Evolutionary conservation across 1,284 basidiomycete genomes (phyloP).

Genomic region (Ustilago vetiveriae): DNA sequence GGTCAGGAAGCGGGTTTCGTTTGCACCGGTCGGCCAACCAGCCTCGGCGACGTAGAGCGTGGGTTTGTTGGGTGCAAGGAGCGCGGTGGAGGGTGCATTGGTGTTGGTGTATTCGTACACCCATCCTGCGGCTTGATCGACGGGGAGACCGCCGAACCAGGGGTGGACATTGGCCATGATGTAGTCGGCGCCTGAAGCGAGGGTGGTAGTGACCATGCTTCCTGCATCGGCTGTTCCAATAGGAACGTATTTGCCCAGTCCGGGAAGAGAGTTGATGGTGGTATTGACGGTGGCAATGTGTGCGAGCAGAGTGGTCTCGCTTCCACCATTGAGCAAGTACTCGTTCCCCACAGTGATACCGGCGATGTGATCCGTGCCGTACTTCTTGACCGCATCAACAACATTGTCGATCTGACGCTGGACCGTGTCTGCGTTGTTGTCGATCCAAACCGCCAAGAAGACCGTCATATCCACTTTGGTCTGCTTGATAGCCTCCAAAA

Average conservation of each 20-base stretch:
- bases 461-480: constrained; percentile 89
- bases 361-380: constrained; percentile 79
- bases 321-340: constrained; percentile 53
- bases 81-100: constrained; percentile 68
- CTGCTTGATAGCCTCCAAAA: constrained; percentile 81
- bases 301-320: constrained; percentile 70
- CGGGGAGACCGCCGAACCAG: constrained; percentile 75
- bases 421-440: constrained; percentile 77
- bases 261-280: constrained; percentile 70
- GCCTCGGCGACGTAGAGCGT: constrained; percentile 83
- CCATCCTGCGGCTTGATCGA: constrained; percentile 77
- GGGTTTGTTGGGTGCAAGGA: constrained; percentile 74
- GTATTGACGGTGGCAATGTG: constrained; percentile 74
- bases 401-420: constrained; percentile 77
- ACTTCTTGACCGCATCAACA: constrained; percentile 77
- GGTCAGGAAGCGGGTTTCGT: constrained; percentile 34
- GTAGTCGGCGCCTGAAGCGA: constrained; percentile 76
- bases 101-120: constrained; percentile 75
- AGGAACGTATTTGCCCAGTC: constrained; percentile 71
- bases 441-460: constrained; percentile 82
- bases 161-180: constrained; percentile 85
- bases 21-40: constrained; percentile 84
- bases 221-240: constrained; percentile 93
- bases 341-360: constrained; percentile 76
- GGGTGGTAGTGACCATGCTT: constrained; percentile 73